A percentile compares a stretch with the other conserved stretches of the same genome.
Conservation (phyloP, 371 early-diverging fungal genomes). For the Mortierella sp. region DNA sequence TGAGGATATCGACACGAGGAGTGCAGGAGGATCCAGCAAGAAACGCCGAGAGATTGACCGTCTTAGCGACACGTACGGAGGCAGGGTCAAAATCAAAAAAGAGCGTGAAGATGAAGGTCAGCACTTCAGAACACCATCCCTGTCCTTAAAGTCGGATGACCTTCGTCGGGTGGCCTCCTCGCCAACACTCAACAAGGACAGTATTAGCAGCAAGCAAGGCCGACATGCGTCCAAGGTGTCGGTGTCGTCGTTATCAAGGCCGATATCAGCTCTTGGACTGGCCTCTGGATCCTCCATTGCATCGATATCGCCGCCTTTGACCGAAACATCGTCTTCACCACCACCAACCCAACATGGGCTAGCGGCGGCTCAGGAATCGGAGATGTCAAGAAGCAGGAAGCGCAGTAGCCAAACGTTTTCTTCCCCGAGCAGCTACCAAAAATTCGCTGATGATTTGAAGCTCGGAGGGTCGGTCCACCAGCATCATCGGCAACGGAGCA, state of each 20-base stretch:
- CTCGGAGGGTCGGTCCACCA: conserved; percentile 12
- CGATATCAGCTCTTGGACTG: conserved; percentile 8
- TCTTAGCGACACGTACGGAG: conserved; percentile 23
- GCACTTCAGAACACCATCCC: conserved; percentile 6
- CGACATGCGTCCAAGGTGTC: conserved; percentile 21
- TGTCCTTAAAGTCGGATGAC: conserved; percentile 24
- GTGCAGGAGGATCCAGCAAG: conserved; percentile 26
- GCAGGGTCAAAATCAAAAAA: conserved; percentile 48
- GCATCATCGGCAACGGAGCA: conserved; percentile 32
- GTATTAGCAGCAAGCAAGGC: conserved; percentile 6
- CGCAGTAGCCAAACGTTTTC: conserved; percentile 45
- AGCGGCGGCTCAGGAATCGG: conserved; percentile 14
- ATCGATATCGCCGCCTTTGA: conserved; percentile 42
- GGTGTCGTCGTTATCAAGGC: conserved; percentile 4
- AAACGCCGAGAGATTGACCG: conserved; percentile 41
- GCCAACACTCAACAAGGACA: conserved; percentile 33
- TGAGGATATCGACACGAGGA: conserved; percentile 19
- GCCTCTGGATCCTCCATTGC: conserved; percentile 33
- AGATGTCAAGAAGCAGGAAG: conserved; percentile 24
- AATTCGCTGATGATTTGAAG: conserved; percentile 45
- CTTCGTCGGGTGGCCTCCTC: conserved; percentile 34
- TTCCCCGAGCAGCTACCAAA: conserved; percentile 39
- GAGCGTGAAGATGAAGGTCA: conserved; percentile 40
- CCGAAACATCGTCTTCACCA: conserved; percentile 35
- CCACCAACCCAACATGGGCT: conserved; percentile 15